A percentile compares a stretch with the other conserved stretches of the same genome.
These are phyloP conservation scores for Trichoderma guizhouense DNA, from an alignment of 2,329 filamentous ascomycete genomes.

Conservation along the genomic window DNA sequence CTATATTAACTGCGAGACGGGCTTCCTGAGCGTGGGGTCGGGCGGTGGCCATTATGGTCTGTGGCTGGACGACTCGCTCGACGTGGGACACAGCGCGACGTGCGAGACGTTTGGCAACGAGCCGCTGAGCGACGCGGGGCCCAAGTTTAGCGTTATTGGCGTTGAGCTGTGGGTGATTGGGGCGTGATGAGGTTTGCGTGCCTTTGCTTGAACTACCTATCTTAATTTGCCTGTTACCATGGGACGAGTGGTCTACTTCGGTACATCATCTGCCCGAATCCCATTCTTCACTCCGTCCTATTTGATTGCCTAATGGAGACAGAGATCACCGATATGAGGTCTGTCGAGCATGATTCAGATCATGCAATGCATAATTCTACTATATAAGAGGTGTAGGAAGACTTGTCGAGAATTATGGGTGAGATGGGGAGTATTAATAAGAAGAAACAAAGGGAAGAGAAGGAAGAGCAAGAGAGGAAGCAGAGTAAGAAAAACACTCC, in stretches of 20 bases:
- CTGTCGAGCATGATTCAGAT: not conserved
- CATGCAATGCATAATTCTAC: not conserved
- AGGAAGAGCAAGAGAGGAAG: not conserved
- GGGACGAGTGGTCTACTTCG: not conserved
- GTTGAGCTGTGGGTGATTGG: constrained; percentile 95
- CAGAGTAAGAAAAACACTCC: not conserved
- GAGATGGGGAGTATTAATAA: not conserved
- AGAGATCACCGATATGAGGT: not conserved
- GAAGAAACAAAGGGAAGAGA: not conserved
- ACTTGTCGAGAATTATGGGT: not conserved
- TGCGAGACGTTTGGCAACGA: constrained; percentile 96
- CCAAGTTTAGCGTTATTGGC: constrained; percentile 85
- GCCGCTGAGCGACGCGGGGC: constrained; percentile 84
- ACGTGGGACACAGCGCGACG: constrained; percentile 75
- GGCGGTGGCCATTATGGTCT: constrained; percentile 87
- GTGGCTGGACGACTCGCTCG: constrained; percentile 85
- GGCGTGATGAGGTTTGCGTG: constrained; percentile 24
- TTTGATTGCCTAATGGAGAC: not conserved
- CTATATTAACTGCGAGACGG: constrained; percentile 85
- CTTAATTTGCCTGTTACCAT: not conserved
- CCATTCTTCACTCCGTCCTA: not conserved
- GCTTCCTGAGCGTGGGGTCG: constrained; percentile 82
- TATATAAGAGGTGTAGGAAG: not conserved
- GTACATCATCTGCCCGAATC: not conserved
- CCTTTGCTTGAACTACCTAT: not conserved